Percentiles rank a stretch among this genome's conserved stretches.
phyloP scores from a whole-genome alignment of 1,284 basidiomycete species.

The Pisolithus thermaeus region DNA sequence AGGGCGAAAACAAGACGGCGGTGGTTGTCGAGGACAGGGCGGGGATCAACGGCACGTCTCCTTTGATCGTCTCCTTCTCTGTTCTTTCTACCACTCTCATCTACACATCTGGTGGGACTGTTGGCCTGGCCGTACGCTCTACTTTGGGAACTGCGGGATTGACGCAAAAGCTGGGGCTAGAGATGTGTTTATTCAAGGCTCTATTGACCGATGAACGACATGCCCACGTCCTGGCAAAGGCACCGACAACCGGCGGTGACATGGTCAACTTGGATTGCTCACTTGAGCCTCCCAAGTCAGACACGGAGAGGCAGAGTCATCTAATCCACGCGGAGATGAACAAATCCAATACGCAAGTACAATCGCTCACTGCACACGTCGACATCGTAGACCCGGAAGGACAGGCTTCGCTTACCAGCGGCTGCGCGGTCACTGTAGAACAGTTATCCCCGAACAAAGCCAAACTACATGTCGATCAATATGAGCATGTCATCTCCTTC shows the following conservation, averaged over 20 bases:
- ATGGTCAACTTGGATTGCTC: background rate
- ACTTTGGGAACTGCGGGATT: conserved; percentile 17
- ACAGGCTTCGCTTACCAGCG: conserved; percentile 12
- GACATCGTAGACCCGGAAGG: conserved; percentile 20
- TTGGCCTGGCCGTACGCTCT: conserved; percentile 28
- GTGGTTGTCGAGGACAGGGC: conserved; percentile 30
- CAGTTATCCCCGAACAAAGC: conserved; percentile 1
- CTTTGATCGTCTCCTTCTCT: conserved; percentile 37
- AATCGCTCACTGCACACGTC: conserved; percentile 15
- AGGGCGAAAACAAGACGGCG: conserved; percentile 15
- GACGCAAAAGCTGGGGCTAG: conserved; percentile 15
- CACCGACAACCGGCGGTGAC: conserved; percentile 4
- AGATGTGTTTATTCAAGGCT: conserved; percentile 27
- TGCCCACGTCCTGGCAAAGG: conserved; percentile 29
- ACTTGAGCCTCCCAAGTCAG: background rate
- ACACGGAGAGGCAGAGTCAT: conserved; percentile 2
- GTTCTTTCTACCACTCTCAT: conserved; percentile 32
- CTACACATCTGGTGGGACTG: conserved; percentile 10
- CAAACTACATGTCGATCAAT: conserved; percentile 14
- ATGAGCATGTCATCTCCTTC: conserved; percentile 15
- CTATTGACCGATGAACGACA: conserved; percentile 23
- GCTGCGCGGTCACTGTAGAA: conserved; percentile 17
- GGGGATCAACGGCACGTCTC: conserved; percentile 28
- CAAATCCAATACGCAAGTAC: conserved; percentile 11
- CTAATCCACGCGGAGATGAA: conserved; percentile 12